Conservation (phyloP, 192 early-diverging fungal species). For the Kappamyces sp. region DNA sequence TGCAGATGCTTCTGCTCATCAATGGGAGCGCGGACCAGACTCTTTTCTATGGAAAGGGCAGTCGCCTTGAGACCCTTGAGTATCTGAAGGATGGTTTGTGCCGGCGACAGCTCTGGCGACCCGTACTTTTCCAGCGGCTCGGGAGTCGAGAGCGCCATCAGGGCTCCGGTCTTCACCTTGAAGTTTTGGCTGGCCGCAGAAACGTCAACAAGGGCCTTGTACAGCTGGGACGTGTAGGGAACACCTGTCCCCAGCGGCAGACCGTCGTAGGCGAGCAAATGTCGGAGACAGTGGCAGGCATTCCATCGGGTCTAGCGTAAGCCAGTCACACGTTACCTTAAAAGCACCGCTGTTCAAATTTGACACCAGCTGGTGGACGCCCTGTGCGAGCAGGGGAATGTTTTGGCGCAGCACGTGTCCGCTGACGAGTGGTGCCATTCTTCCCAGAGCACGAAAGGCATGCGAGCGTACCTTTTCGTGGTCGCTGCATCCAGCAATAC, state of each 20-base stretch:
- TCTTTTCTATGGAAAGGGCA: neutral
- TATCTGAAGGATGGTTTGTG: neutral
- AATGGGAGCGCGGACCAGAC: neutral
- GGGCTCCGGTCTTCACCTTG: conserved; percentile 71
- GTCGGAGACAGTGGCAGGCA: conserved; percentile 63
- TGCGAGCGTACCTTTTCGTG: conserved; percentile 59
- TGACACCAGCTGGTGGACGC: neutral
- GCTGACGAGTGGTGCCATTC: conserved; percentile 56
- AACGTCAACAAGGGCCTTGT: conserved; percentile 45
- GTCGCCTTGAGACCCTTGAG: neutral
- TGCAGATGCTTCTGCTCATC: conserved; percentile 10
- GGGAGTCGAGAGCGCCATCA: conserved; percentile 22
- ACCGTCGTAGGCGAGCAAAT: conserved; percentile 46
- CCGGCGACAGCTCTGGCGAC: neutral
- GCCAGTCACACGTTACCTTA: neutral
- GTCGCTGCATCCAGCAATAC: conserved; percentile 48
- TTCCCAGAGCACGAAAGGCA: conserved; percentile 36
- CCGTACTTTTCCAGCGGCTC: neutral
- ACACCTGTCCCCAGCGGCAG: conserved; percentile 51
- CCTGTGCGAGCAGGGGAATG: neutral
- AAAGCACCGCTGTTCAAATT: neutral
- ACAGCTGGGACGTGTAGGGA: conserved; percentile 47
- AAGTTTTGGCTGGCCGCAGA: conserved; percentile 60
- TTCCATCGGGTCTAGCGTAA: conserved; percentile 65
- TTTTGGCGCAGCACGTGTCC: conserved; percentile 57